Conservation (phyloP, 208 protist genomes). For the Borovskyia barvae region DNA sequence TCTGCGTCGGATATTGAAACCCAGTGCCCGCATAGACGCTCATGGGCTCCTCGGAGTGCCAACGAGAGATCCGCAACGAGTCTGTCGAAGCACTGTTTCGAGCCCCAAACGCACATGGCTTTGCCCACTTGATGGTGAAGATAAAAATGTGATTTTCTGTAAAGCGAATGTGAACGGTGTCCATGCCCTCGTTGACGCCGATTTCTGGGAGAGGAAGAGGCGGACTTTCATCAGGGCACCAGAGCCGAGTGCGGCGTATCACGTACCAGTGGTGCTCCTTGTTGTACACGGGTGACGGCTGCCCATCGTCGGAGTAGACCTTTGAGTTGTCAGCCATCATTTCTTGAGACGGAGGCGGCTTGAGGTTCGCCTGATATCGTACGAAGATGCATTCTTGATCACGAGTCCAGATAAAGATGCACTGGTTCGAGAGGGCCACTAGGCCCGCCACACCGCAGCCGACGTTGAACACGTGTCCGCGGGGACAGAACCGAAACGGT, state of each 20-base stretch:
- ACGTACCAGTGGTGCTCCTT: slow-evolving; percentile 34
- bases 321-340: background rate
- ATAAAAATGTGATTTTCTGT: slow-evolving; percentile 19
- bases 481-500: background rate
- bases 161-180: slow-evolving; percentile 23
- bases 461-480: slow-evolving; percentile 49
- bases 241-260: slow-evolving; percentile 16
- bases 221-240: slow-evolving; percentile 16
- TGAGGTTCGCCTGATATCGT: slow-evolving; percentile 75
- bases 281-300: slow-evolving; percentile 14
- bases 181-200: slow-evolving; percentile 23
- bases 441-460: slow-evolving; percentile 47
- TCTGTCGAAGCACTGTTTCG: background rate
- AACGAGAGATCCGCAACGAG: slow-evolving; percentile 19
- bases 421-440: slow-evolving; percentile 60
- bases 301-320: slow-evolving; percentile 8
- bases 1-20: slow-evolving; percentile 26
- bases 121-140: slow-evolving; percentile 15
- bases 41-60: slow-evolving; percentile 26
- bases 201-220: slow-evolving; percentile 10
- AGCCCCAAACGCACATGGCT: background rate
- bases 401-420: slow-evolving; percentile 58
- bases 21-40: slow-evolving; percentile 19
- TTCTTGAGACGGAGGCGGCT: background rate
- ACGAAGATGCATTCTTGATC: slow-evolving; percentile 55